Conservation (phyloP, 305 asterid genomes). For the Fraxinus velutina region DNA sequence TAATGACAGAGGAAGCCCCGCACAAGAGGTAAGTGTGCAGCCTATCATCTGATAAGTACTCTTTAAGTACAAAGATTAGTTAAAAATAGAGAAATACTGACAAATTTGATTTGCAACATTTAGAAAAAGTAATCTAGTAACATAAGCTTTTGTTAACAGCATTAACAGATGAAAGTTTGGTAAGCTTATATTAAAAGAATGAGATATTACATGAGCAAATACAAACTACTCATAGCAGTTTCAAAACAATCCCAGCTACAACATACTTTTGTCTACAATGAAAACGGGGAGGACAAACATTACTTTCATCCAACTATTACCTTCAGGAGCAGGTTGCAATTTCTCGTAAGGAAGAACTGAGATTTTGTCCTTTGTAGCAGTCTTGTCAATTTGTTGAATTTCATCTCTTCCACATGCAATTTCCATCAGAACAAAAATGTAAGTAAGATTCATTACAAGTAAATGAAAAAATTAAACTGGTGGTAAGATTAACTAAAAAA, state of each 20-base stretch:
- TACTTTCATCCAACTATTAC: constrained; percentile 35
- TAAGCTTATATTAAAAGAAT: not conserved
- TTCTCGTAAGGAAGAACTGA: constrained; percentile 65
- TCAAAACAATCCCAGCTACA: not conserved
- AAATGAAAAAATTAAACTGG: not conserved
- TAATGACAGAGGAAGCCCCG: not conserved
- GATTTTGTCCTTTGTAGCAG: constrained; percentile 34
- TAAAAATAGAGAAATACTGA: not conserved
- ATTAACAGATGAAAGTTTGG: not conserved
- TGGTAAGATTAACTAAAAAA: not conserved
- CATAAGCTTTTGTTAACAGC: not conserved
- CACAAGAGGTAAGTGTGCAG: not conserved
- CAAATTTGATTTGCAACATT: not conserved
- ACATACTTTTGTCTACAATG: not conserved
- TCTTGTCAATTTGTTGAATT: constrained; percentile 37
- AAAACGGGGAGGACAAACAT: constrained; percentile 4
- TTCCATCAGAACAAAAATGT: constrained; percentile 24
- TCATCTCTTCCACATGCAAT: constrained; percentile 52
- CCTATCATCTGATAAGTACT: not conserved
- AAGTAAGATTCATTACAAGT: constrained; percentile 10
- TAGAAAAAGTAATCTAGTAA: not conserved
- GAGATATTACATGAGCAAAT: not conserved
- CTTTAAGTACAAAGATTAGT: not conserved
- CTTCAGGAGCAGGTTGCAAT: constrained; percentile 58
- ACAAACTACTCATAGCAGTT: not conserved